Base-by-base conservation (phyloP, 306 rosid genomes). In the Alnus rubra region DNA sequence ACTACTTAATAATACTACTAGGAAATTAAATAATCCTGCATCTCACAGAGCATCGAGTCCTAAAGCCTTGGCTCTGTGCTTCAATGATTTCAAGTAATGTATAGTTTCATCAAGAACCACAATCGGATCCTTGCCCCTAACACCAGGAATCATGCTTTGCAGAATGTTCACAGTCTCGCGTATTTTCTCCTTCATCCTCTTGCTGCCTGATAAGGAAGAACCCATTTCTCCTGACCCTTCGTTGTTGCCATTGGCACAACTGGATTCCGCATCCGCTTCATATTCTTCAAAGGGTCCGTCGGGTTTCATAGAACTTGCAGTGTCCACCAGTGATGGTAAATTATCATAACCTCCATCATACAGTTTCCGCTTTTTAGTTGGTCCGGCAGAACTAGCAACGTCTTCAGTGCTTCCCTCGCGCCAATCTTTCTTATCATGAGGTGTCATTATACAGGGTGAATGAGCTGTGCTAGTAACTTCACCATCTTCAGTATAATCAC, bases 381-480 rank as follows among this genome's bases (percentile, higher is more conserved):
- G 80, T 39, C 91, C 93, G 1, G 74, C 79, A 16, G 92, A 91
- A 83, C 96, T 90, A 30, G 90, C 94, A 86, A 87, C 94, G 84
- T 86, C 92, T 73, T 89, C 93, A 0, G 79, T 33, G 6, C 71
- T 55, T 77, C 31, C 83, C 30, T 69, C 70, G 7, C 58, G 44
- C 48, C 79, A 60, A 60, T 78, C 83, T 37, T 31, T 86, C 85
- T 81, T 79, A 51, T 83, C 90, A 18, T 84, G 88, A 37, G 85
- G 77, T 58, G 94, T 86, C 96, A 84, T 87, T 53, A 94, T 87
- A 74, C 97, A 88, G 0, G 98, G 98, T 0, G 98, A 93, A 84
- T 91, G 99, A 13, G 98, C 99, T 4, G 99, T 96, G 92, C 99
- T 96, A 6, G 98, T 88, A 73, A 96, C 96, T 84, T 96, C 99